Conservation (phyloP, 179 eudicot genomes). For the Silene vulgaris region DNA sequence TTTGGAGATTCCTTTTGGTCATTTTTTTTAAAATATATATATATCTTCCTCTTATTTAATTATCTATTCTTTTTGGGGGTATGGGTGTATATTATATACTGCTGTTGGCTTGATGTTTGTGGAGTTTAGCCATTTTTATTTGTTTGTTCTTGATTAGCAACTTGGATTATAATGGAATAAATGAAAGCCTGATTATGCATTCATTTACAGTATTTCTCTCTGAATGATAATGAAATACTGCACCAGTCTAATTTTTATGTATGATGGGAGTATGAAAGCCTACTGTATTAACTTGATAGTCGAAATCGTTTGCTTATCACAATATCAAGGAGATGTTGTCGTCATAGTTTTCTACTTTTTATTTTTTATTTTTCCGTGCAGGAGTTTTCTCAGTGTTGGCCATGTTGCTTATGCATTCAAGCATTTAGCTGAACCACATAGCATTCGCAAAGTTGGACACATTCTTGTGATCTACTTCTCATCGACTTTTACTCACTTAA, state of each 20-base stretch:
- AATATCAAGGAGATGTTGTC: not conserved
- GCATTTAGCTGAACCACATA: not conserved
- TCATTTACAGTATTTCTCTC: too few species aligned
- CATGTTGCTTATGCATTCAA: not conserved
- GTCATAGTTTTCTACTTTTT: too few species aligned
- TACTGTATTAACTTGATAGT: not conserved
- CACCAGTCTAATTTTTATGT: not conserved
- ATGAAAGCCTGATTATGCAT: too few species aligned
- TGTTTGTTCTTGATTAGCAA: not conserved
- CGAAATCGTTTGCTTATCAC: not conserved
- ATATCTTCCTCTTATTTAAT: not conserved
- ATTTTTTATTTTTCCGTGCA: too few species aligned
- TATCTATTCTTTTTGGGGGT: not conserved
- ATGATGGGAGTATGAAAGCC: not conserved
- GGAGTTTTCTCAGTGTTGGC: not conserved
- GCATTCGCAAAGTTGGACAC: not conserved
- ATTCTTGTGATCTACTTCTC: not conserved
- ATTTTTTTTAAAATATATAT: not conserved
- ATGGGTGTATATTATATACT: not conserved
- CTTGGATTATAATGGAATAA: not conserved
- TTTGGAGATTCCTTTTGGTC: slow-evolving; percentile 24
- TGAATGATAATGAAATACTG: not conserved
- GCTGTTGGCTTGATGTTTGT: not conserved
- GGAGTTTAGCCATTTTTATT: not conserved
- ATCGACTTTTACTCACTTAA: not conserved